A percentile compares a stretch with the other conserved stretches of the same genome.
These are phyloP conservation scores for Macrolepiota dolichaula DNA, from an alignment of 768 basidiomycete genomes.

Conservation along the genomic window DNA sequence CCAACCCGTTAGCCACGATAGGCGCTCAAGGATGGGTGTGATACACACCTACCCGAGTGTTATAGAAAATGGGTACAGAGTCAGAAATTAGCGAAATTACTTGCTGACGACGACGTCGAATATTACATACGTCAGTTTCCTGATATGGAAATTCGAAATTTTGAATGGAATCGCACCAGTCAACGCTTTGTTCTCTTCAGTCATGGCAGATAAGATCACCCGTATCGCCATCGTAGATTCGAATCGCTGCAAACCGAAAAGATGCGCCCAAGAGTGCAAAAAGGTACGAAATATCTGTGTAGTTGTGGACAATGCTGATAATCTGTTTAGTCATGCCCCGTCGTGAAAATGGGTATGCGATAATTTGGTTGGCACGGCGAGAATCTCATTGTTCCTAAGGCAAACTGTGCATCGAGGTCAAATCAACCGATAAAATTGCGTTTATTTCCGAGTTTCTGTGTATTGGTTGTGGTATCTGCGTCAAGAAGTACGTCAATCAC, in stretches of 20 bases:
- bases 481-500: conserved; percentile 79
- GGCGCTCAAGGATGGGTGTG: too few species aligned
- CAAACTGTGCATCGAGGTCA: conserved; percentile 98
- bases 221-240: conserved; percentile 94
- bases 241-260: conserved; percentile 94
- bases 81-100: too few species aligned
- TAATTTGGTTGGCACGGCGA: background rate
- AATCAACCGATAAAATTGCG: conserved; percentile 92
- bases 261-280: conserved; percentile 98
- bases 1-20: too few species aligned
- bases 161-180: conserved; percentile 13
- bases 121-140: conserved; percentile 12
- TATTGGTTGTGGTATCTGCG: conserved; percentile 99
- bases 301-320: conserved; percentile 16
- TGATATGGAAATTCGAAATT: conserved; percentile 13
- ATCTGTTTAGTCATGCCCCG: conserved; percentile 64
- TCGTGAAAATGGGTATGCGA: conserved; percentile 89
- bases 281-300: conserved; percentile 49
- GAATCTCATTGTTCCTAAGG: conserved; percentile 41
- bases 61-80: background rate
- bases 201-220: conserved; percentile 93
- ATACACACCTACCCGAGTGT: background rate
- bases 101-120: too few species aligned
- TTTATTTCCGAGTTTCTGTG: conserved; percentile 99
- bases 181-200: conserved; percentile 16